Conservation (phyloP, 2,329 filamentous ascomycete genomes). For the Diaporthe vexans region DNA sequence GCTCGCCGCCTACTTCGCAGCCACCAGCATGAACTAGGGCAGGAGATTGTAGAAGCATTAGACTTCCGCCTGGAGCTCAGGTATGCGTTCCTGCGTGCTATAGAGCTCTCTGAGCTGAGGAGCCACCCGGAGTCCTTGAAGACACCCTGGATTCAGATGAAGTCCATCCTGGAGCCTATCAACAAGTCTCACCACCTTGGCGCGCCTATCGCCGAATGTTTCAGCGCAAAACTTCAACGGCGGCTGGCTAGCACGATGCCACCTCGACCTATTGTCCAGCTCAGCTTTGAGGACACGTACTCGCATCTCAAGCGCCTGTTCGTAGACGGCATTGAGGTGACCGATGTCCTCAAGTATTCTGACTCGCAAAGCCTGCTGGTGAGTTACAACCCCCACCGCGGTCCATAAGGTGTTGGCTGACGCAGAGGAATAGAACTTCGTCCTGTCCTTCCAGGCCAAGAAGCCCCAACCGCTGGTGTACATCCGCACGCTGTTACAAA, state of each 20-base stretch:
- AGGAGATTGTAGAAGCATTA: conserved; percentile 68
- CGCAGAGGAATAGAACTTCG: conserved; percentile 73
- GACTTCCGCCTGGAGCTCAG: conserved; percentile 76
- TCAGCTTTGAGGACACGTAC: conserved; percentile 80
- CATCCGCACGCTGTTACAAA: conserved; percentile 83
- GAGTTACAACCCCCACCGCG: conserved; percentile 48
- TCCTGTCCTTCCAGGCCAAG: conserved; percentile 81
- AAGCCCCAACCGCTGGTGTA: conserved; percentile 88
- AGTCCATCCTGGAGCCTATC: conserved; percentile 67
- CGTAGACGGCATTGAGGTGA: conserved; percentile 78
- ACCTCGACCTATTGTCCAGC: conserved; percentile 87
- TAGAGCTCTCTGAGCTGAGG: conserved; percentile 62
- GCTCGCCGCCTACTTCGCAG: conserved; percentile 67
- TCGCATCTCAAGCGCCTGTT: conserved; percentile 78
- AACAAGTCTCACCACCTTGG: conserved; percentile 73
- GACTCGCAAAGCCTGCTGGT: conserved; percentile 80
- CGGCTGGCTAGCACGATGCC: conserved; percentile 94
- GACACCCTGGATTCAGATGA: conserved; percentile 66
- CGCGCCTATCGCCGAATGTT: conserved; percentile 79
- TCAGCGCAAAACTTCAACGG: conserved; percentile 92
- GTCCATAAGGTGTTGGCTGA: conserved; percentile 41
- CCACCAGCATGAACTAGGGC: conserved; percentile 54
- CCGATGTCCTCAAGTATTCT: conserved; percentile 75
- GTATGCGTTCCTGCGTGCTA: conserved; percentile 70
- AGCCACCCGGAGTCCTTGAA: conserved; percentile 62